Evolutionary conservation across 2,329 filamentous ascomycete genomes (phyloP).

Genomic region (Penicillium sp.): DNA sequence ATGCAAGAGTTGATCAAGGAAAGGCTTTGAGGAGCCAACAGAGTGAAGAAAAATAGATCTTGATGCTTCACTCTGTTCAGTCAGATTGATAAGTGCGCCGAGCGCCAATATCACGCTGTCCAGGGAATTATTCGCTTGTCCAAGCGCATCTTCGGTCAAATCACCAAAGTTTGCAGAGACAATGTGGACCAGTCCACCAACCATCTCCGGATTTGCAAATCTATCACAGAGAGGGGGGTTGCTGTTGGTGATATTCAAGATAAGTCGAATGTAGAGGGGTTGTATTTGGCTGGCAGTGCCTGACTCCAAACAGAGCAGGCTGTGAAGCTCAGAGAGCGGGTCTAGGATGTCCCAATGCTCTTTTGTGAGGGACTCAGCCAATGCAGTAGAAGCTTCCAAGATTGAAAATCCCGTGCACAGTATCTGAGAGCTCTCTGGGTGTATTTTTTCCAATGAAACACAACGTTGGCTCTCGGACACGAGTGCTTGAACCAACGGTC

Average conservation of each 20-base stretch:
- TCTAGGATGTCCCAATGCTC: constrained; percentile 30
- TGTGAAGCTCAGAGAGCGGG: constrained; percentile 38
- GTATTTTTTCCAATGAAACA: not conserved
- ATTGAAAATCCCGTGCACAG: constrained; percentile 36
- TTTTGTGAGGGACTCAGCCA: constrained; percentile 27
- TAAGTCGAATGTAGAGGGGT: constrained; percentile 62
- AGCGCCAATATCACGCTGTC: constrained; percentile 75
- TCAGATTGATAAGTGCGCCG: constrained; percentile 82
- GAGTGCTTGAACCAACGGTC: constrained; percentile 33
- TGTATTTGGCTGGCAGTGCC: constrained; percentile 29
- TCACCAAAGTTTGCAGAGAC: constrained; percentile 36
- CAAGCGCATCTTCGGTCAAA: constrained; percentile 29
- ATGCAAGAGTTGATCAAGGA: constrained; percentile 60
- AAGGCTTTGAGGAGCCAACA: constrained; percentile 38
- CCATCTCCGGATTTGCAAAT: constrained; percentile 55
- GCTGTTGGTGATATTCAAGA: constrained; percentile 84
- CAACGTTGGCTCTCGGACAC: constrained; percentile 13
- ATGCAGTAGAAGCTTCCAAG: constrained; percentile 40
- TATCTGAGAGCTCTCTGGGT: constrained; percentile 23
- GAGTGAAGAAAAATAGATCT: constrained; percentile 51
- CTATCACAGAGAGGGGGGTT: constrained; percentile 66
- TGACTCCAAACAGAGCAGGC: constrained; percentile 35
- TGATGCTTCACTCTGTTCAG: constrained; percentile 70
- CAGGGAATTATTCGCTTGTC: constrained; percentile 56
- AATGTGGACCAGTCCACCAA: constrained; percentile 39